These are phyloP conservation scores for Persicaria maculosa DNA, from an alignment of 148 eudicot species.

Conservation along the genomic window DNA sequence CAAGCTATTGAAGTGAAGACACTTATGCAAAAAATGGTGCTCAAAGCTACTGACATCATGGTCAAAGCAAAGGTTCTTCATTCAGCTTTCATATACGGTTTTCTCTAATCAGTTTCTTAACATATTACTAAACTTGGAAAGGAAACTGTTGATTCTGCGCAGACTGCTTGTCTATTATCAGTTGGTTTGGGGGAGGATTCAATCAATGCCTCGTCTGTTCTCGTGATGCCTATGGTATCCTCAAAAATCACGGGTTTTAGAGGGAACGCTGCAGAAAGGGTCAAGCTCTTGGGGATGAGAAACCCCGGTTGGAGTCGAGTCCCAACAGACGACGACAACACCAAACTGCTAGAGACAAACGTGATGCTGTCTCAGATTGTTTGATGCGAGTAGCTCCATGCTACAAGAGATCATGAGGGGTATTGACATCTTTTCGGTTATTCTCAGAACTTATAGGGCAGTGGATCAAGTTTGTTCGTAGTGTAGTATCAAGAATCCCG, in stretches of 20 bases:
- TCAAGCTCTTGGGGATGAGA: constrained; percentile 52
- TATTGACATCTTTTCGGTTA: neutral
- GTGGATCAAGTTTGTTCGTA: constrained; percentile 1
- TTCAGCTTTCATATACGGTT: neutral
- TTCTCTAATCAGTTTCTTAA: neutral
- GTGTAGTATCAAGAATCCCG: constrained; percentile 5
- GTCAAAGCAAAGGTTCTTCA: constrained; percentile 65
- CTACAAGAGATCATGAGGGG: constrained; percentile 1
- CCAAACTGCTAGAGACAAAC: constrained; percentile 42
- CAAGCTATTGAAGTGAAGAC: constrained; percentile 59
- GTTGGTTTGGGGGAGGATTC: constrained; percentile 80
- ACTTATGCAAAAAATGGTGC: constrained; percentile 28
- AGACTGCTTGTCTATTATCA: constrained; percentile 66
- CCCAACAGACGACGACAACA: constrained; percentile 47
- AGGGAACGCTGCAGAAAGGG: constrained; percentile 43
- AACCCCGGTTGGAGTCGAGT: constrained; percentile 57
- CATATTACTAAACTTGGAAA: neutral
- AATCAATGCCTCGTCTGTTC: constrained; percentile 80
- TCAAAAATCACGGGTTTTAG: constrained; percentile 90
- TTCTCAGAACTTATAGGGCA: neutral
- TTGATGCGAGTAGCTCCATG: constrained; percentile 23
- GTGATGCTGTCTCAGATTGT: constrained; percentile 33
- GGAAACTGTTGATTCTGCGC: constrained; percentile 18
- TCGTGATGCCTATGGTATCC: constrained; percentile 95
- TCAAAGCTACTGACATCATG: constrained; percentile 46